These are phyloP conservation scores for Leccinum cinnamomeum DNA, from an alignment of 1,284 basidiomycete genomes.

Conservation along the genomic window DNA sequence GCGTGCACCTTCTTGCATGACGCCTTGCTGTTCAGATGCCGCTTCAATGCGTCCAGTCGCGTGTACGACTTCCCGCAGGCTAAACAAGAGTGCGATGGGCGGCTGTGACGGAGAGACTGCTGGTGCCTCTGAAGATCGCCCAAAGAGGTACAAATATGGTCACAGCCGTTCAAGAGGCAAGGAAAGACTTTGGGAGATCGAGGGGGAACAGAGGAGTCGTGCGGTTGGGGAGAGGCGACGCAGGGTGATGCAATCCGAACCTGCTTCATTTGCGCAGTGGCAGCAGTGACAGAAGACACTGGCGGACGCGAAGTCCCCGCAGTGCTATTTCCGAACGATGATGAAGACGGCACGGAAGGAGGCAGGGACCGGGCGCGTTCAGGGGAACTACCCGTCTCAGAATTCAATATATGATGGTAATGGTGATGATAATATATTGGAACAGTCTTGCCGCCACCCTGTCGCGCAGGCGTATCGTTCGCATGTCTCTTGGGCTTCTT, in stretches of 20 bases:
- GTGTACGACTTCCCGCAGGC: constrained; percentile 33
- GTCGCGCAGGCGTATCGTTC: constrained; percentile 14
- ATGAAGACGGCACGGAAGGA: neutral
- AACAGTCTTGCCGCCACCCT: neutral
- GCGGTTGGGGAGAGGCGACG: constrained; percentile 2
- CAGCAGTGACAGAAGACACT: constrained; percentile 11
- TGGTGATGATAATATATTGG: neutral
- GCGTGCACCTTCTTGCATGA: constrained; percentile 27
- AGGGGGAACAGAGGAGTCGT: neutral
- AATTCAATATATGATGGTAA: neutral
- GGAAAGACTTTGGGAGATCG: constrained; percentile 21
- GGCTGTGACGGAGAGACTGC: constrained; percentile 31
- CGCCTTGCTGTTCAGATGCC: constrained; percentile 33
- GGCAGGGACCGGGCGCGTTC: constrained; percentile 1
- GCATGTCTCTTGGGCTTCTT: constrained; percentile 19
- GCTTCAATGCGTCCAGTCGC: constrained; percentile 33
- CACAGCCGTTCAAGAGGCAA: constrained; percentile 26
- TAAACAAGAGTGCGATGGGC: constrained; percentile 24
- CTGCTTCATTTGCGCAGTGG: constrained; percentile 20
- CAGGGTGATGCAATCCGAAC: constrained; percentile 20
- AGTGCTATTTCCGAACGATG: neutral
- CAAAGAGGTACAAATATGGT: constrained; percentile 30
- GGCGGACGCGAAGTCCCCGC: constrained; percentile 4
- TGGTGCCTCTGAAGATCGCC: constrained; percentile 32
- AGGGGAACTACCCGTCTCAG: neutral